These are phyloP conservation scores for Paraconiothyrium sp. DNA, from an alignment of 2,329 filamentous ascomycete genomes.

Conservation along the genomic window DNA sequence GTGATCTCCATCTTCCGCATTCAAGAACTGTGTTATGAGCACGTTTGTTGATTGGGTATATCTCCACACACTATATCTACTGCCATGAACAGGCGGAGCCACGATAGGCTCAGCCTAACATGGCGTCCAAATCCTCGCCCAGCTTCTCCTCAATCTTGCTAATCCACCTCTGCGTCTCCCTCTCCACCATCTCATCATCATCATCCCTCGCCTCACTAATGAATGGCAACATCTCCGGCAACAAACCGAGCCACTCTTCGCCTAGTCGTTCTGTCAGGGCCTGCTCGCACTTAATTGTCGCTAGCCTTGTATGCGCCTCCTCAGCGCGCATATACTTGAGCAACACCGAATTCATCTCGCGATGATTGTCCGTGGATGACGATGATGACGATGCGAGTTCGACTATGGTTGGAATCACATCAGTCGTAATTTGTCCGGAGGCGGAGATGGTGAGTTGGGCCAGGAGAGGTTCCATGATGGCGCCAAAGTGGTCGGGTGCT, in stretches of 20 bases:
- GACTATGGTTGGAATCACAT: slow-evolving; percentile 77
- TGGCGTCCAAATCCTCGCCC: slow-evolving; percentile 89
- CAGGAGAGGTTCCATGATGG: slow-evolving; percentile 74
- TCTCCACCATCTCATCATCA: slow-evolving; percentile 91
- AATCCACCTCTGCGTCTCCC: slow-evolving; percentile 90
- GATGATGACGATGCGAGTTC: slow-evolving; percentile 81
- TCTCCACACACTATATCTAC: slow-evolving; percentile 54
- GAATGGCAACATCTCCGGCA: slow-evolving; percentile 95
- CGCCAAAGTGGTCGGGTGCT: slow-evolving; percentile 83
- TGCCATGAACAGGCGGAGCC: slow-evolving; percentile 51
- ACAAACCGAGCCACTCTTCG: slow-evolving; percentile 89
- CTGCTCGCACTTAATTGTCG: slow-evolving; percentile 83
- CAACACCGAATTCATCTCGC: slow-evolving; percentile 82
- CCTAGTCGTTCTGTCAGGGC: slow-evolving; percentile 80
- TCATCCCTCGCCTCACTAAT: slow-evolving; percentile 97
- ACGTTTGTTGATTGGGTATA: slow-evolving; percentile 12
- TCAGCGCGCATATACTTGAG: slow-evolving; percentile 82
- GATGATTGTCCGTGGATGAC: slow-evolving; percentile 88
- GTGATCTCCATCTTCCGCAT: background rate
- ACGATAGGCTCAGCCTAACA: slow-evolving; percentile 64
- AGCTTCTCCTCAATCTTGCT: slow-evolving; percentile 86
- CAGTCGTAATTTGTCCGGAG: slow-evolving; percentile 53
- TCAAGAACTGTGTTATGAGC: slow-evolving; percentile 39
- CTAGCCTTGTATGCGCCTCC: slow-evolving; percentile 75
- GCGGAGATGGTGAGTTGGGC: slow-evolving; percentile 61